A percentile compares a stretch with the other conserved stretches of the same genome.
Evolutionary conservation across 129 eudicot genomes (phyloP).

Genomic region (Helichrysum umbraculigerum): DNA sequence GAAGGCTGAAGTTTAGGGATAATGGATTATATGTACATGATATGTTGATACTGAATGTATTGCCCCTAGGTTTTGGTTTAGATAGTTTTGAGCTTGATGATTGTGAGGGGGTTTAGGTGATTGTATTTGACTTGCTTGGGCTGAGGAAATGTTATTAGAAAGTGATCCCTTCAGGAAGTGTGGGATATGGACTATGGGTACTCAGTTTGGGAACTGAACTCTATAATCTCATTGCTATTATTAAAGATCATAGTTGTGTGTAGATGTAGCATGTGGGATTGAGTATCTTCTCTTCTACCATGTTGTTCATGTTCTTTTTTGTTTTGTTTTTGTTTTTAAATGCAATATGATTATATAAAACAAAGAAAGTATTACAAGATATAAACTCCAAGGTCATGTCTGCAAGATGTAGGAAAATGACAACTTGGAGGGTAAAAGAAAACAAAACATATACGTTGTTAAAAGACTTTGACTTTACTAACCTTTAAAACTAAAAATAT

Average conservation of each 20-base stretch:
- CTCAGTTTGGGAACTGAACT: background rate
- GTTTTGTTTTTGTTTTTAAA: no score
- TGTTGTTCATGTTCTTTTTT: background rate
- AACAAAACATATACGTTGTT: no score
- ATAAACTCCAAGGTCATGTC: no score
- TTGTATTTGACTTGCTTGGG: background rate
- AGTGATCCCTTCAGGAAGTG: background rate
- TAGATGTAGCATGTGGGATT: background rate
- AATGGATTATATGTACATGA: background rate
- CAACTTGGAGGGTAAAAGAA: no score
- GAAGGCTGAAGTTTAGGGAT: no score
- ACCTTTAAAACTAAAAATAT: no score
- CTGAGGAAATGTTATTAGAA: background rate
- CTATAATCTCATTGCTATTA: background rate
- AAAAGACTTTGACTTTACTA: no score
- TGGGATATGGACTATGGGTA: background rate
- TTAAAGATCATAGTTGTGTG: background rate
- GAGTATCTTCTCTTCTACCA: background rate
- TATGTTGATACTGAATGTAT: background rate
- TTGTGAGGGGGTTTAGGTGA: constrained; percentile 19
- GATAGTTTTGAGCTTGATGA: background rate
- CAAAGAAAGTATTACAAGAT: no score
- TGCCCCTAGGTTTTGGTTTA: background rate
- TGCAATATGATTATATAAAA: no score
- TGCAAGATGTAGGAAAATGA: no score